Conservation (phyloP, 1,284 basidiomycete genomes). For the Ustilago trichophora region DNA sequence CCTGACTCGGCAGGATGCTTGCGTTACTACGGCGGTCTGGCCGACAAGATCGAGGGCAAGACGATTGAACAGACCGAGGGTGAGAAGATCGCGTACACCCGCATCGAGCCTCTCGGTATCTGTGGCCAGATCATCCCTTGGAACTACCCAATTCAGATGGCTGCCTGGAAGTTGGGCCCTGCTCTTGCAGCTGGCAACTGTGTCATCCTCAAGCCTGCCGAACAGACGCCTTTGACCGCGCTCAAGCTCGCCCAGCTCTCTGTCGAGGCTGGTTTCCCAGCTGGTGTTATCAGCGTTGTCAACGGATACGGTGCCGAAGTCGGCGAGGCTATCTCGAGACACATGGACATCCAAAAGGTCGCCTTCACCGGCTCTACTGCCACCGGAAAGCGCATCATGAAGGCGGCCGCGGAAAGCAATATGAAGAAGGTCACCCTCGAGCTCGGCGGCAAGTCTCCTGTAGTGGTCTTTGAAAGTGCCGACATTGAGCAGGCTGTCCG, state of each 20-base stretch:
- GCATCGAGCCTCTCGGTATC: conserved; percentile 92
- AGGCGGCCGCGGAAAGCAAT: conserved; percentile 82
- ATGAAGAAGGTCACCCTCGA: conserved; percentile 82
- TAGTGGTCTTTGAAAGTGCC: conserved; percentile 76
- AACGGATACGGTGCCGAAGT: conserved; percentile 83
- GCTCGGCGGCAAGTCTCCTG: conserved; percentile 83
- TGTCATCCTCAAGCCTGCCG: conserved; percentile 74
- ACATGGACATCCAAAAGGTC: conserved; percentile 75
- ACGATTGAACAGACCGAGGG: conserved; percentile 79
- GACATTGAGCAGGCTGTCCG: conserved; percentile 67
- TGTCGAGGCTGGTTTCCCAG: conserved; percentile 81
- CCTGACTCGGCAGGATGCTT: conserved; percentile 72
- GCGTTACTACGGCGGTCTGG: conserved; percentile 77
- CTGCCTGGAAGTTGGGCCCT: conserved; percentile 71
- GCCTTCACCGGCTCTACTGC: conserved; percentile 72
- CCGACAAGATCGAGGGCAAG: conserved; percentile 81
- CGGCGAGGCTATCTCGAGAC: conserved; percentile 73
- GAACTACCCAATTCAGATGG: conserved; percentile 70
- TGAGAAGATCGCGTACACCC: conserved; percentile 73
- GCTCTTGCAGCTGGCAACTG: conserved; percentile 68
- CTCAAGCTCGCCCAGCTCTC: conserved; percentile 78
- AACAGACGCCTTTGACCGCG: conserved; percentile 75
- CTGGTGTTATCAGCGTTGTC: conserved; percentile 76
- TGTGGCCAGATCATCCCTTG: too few relatives aligned
- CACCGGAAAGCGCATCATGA: conserved; percentile 79